Evolutionary conservation across 768 basidiomycete species (phyloP), one percentile per base, ranked within the genome.

Genomic region (Xerocomellus intermedius): DNA sequence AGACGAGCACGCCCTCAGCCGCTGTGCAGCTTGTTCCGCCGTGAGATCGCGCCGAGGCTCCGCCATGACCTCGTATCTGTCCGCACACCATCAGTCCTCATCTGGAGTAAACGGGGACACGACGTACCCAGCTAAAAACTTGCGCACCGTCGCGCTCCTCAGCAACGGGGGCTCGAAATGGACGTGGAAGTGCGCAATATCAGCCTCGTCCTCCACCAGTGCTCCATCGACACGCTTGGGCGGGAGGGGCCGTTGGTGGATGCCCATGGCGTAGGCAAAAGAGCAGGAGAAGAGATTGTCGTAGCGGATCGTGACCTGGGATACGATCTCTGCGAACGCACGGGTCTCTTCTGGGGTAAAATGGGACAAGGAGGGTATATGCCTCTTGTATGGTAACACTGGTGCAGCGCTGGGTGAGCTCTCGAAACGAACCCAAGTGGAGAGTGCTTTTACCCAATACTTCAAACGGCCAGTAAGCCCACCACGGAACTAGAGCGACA

Each of bases 381-480:
- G 94, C 4, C 93, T 79, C 56, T 79, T 81, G 72, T 87, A 82
- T 0, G 91, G 89, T 30, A 93, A 74, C 47, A 93, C 90, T 91
- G 57, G 19, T 13, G 13, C 22, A 36, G 5, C 37, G 42, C 24
- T 5, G 43, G 33, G 36, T 47, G 12, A 55, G 61, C 41, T 14
- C 43, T 44, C 43, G 12, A 59, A 38, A 42, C 41, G 41, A 21
- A 38, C 2, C 8, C 33, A 8, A 35, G 45, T 33, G 8, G 21
- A 30, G 21, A 22, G 13, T 2, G 33, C 78, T 2, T 63, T 62
- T 30, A 88, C 89, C 67, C 62, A 95, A 73, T 17, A 87, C 77
- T 69, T 97, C 94, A 66, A 86, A 97, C 0, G 94, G 94, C 94
- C 94, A 97, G 32, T 83, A 82, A 7, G 94, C 94, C 94, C 94